Evolutionary conservation across 176 grass and related monocot species (phyloP).

Genomic region (Urochloa ruziziensis): DNA sequence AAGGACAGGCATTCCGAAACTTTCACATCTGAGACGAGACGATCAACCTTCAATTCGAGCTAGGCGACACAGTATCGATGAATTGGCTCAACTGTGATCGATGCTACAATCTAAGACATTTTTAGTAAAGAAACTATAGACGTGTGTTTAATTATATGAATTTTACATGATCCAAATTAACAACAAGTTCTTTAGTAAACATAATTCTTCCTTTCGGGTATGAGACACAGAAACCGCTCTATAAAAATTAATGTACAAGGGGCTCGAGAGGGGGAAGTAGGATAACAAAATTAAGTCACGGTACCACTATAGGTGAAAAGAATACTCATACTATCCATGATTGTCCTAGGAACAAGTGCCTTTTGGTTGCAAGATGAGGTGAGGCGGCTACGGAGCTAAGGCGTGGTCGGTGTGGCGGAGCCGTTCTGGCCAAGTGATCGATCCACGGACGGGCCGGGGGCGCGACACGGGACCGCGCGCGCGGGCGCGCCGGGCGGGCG

Average conservation of each 20-base stretch:
- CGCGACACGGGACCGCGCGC: not conserved
- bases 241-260: not conserved
- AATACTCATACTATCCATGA: not conserved
- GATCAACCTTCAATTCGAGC: not conserved
- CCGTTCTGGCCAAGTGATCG: conserved; percentile 33
- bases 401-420: conserved; percentile 22
- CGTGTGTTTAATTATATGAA: no score
- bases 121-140: not conserved
- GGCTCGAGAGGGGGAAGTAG: not conserved
- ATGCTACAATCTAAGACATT: not conserved
- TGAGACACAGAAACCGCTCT: not conserved
- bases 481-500: no score
- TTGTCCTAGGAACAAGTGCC: conserved; percentile 1
- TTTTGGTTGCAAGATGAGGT: conserved; percentile 6
- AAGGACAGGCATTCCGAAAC: conserved; percentile 15
- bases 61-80: no score
- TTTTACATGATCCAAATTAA: not conserved
- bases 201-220: not conserved
- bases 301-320: no score
- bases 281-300: not conserved
- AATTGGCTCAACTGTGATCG: not conserved
- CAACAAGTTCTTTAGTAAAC: not conserved
- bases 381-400: not conserved
- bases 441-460: not conserved
- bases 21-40: not conserved